Base-by-base conservation (phyloP, 768 basidiomycete species). In the Leccinum incarnatum region DNA sequence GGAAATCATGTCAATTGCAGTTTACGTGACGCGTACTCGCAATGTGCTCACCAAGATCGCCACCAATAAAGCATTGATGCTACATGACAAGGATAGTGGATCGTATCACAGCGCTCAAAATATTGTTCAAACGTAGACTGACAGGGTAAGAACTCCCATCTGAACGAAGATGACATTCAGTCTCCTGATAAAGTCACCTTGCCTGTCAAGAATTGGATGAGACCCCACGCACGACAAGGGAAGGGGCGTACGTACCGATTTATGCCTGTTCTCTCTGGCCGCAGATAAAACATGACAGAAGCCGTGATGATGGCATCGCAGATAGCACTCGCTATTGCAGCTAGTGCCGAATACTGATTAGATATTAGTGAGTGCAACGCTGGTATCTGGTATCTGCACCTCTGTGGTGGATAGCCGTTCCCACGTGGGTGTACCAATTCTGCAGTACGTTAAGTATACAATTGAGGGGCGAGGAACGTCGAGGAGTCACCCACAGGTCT, bases 231-330 rank as follows among this genome's bases (percentile, higher is more conserved):
- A 5, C 8, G 9, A 29, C 0, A 25, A 36, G 14, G n/a, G 9
- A 34, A 34, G 11, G 34, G 15, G 30, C 10, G 3, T 30, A 46
- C 5, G 15, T 56, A 68, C 68, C 65, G 60, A 29, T 15, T 37
- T 52, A 51, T n/a, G 14, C 49, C 63, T n/a, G 57, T 60, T 23
- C 57, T 58, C 12, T 23, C 45, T 11, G 62, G 54, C 21, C 57
- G 62, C 29, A 69, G 51, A 27, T 59, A 67, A 51, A 58, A 66
- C 0, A 53, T 29, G 23, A 69, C 49, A 11, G 62, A 61, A 12
- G 4, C 4, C 3, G 65, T 69, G 55, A 71, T 69, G 46, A 55
- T 5, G 14, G 36, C 51, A 53, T 69, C 67, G 27, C 69, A 71
- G 12, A 60, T 2, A 21, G 69, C 59, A n/a, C 65, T 62, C 5